Base-by-base conservation (phyloP, 345 rosid species). In the Noccaea bulbosa region DNA sequence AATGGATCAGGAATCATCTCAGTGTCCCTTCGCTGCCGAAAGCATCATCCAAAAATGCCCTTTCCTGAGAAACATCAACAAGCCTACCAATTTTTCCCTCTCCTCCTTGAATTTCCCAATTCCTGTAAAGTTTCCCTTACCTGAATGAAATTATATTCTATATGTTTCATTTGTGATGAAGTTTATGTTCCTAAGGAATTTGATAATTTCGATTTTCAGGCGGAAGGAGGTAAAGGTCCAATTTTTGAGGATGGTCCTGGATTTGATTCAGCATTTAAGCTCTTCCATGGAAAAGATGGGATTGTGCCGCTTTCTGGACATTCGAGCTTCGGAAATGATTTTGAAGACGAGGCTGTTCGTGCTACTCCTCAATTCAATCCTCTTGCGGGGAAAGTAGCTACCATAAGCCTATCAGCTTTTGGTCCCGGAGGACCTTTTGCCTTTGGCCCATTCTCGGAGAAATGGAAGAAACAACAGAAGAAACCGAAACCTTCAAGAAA, bases 251-350 rank as follows among this genome's bases (percentile, higher is more conserved):
- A 92, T 82, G 96, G 90, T 68, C 86, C 91, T 5, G 80, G 82
- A 60, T 90, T 92, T 74, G 85, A 82, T 56, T 69, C 57, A 69
- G 94, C 93, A 5, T 92, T 88, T 66, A 85, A 82, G 76, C 84
- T 90, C 49, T 92, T 92, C 78, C 98, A 92, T 71, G 96, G 96
- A 46, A 85, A 85, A 69, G 87, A 92, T 64, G 96, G 98, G 56
- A 76, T 92, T 59, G 85, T 92, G 16, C 98, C 98, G 5, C 86
- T 92, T 20, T 77, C 88, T 9, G 85, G 68, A 48, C 55, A 38
- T 57, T 82, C 88, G 7, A 50, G 54, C 71, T 52, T 44, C 47
- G 54, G 37, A 41, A 58, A 60, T 63, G 73, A 75, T 33, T 5
- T 51, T 43, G 35, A 46, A 63, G 45, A 61, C 5, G 64, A 67